These are phyloP conservation scores for Rhytidhysteron rufulum DNA, from an alignment of 2,329 filamentous ascomycete species.

Conservation along the genomic window DNA sequence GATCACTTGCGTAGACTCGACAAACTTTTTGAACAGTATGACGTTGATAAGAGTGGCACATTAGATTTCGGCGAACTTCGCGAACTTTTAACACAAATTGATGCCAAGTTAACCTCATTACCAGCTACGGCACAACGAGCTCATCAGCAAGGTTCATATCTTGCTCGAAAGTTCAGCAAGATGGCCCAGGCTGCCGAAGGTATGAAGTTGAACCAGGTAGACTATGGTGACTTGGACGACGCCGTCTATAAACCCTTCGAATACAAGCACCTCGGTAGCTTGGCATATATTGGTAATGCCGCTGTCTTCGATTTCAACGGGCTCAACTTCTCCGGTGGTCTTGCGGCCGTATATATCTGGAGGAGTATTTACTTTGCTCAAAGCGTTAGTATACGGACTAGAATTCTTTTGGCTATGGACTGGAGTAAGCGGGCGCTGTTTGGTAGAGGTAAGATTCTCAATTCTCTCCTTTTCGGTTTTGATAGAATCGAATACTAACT, in stretches of 20 bases:
- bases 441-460: constrained; percentile 71
- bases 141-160: constrained; percentile 91
- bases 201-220: constrained; percentile 72
- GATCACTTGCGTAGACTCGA: constrained; percentile 86
- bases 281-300: constrained; percentile 95
- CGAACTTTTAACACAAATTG: constrained; percentile 86
- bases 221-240: constrained; percentile 86
- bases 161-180: constrained; percentile 91
- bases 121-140: constrained; percentile 95
- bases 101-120: constrained; percentile 87
- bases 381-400: constrained; percentile 88
- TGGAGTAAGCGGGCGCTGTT: constrained; percentile 97
- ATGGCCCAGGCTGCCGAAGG: constrained; percentile 74
- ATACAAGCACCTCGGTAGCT: constrained; percentile 83
- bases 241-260: constrained; percentile 92
- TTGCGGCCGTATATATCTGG: constrained; percentile 96
- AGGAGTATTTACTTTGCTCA: constrained; percentile 95
- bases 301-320: constrained; percentile 90
- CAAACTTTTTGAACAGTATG: constrained; percentile 85
- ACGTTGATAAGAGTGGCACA: constrained; percentile 88
- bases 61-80: constrained; percentile 90
- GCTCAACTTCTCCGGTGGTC: constrained; percentile 72
- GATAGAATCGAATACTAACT: background rate
- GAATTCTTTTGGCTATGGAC: constrained; percentile 90
- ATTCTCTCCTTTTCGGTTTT: background rate